Conservation (phyloP, 2,329 filamentous ascomycete genomes). For the Coleophoma crateriformis region DNA sequence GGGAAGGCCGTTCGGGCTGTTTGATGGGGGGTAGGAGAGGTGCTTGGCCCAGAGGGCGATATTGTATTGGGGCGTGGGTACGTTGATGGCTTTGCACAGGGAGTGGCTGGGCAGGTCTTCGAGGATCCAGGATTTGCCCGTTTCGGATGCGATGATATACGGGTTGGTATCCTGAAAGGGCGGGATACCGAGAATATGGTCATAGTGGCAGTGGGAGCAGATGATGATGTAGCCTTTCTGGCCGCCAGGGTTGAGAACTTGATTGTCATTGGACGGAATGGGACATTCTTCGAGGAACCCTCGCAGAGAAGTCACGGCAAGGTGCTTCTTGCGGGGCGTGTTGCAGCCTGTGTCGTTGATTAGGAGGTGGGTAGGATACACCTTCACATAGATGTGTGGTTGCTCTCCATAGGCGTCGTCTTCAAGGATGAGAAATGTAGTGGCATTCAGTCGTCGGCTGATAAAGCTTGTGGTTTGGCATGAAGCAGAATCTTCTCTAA, state of each 20-base stretch:
- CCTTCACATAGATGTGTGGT: constrained; percentile 40
- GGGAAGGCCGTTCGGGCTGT: constrained; percentile 12
- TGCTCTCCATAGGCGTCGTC: constrained; percentile 36
- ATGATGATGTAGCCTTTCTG: constrained; percentile 33
- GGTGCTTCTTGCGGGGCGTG: constrained; percentile 23
- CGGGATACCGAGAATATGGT: constrained; percentile 29
- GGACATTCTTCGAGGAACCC: constrained; percentile 35
- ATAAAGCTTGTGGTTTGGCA: constrained; percentile 25
- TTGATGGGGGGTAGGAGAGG: constrained; percentile 23
- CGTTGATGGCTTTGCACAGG: constrained; percentile 31
- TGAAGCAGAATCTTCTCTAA: not conserved
- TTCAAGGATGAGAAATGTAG: constrained; percentile 38
- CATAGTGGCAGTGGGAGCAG: constrained; percentile 41
- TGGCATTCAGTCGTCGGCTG: constrained; percentile 30
- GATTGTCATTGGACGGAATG: constrained; percentile 26
- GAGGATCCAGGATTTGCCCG: constrained; percentile 33
- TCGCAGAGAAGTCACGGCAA: constrained; percentile 28
- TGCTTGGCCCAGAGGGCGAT: constrained; percentile 35
- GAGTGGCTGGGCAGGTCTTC: constrained; percentile 32
- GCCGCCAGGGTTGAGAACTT: constrained; percentile 30
- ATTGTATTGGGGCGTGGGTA: constrained; percentile 31
- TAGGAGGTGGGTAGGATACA: constrained; percentile 30
- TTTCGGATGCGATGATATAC: constrained; percentile 26
- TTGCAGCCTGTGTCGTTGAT: constrained; percentile 41
- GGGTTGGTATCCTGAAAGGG: constrained; percentile 15